These are phyloP conservation scores for Cyberlindnera mycetangii DNA, from an alignment of 805 yeast genomes.

Conservation along the genomic window DNA sequence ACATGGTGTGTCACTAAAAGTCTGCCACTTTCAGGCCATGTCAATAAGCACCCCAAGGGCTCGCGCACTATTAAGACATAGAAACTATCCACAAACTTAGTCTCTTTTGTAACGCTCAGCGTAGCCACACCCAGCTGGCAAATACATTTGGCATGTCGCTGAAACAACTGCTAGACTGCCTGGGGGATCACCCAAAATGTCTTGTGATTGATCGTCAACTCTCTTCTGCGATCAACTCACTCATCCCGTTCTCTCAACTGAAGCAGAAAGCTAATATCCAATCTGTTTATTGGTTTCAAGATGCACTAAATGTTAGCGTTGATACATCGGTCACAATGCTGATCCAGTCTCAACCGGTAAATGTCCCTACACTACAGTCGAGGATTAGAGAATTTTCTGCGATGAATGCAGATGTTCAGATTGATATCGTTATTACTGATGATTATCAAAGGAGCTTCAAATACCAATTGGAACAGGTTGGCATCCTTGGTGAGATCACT, in stretches of 20 bases:
- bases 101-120: too few species aligned
- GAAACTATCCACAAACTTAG: too few species aligned
- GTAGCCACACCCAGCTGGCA: not conserved
- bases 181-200: constrained; percentile 33
- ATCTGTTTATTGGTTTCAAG: constrained; percentile 45
- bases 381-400: constrained; percentile 21
- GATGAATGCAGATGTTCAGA: constrained; percentile 13
- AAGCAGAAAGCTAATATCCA: constrained; percentile 49
- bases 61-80: too few species aligned
- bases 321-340: constrained; percentile 24
- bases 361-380: constrained; percentile 15
- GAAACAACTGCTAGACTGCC: constrained; percentile 6
- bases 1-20: not conserved
- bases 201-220: constrained; percentile 40
- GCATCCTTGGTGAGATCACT: constrained; percentile 20
- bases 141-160: constrained; percentile 11
- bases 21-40: not conserved
- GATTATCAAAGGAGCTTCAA: constrained; percentile 35
- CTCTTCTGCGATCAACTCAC: constrained; percentile 47
- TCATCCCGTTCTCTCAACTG: constrained; percentile 53
- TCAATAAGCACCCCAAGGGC: not conserved
- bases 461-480: constrained; percentile 29
- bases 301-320: constrained; percentile 13
- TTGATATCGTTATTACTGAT: constrained; percentile 32
- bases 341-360: constrained; percentile 22